Evolutionary conservation across 768 basidiomycete species (phyloP), one percentile per base, ranked within the genome.

Genomic region (Tephrocybe sp.): DNA sequence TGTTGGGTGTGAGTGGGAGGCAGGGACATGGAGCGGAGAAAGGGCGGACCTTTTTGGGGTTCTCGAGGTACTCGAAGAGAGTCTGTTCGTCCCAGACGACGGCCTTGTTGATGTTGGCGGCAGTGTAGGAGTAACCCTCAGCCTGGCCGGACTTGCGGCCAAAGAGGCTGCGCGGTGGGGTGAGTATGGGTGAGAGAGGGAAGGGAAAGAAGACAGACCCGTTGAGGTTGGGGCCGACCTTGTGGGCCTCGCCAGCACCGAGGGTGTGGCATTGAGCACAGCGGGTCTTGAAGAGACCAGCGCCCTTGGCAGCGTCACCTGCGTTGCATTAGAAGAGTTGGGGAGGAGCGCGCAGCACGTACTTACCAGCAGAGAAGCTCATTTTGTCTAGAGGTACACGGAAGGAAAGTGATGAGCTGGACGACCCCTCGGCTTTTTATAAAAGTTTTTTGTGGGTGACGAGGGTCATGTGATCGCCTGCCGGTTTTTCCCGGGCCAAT

Each of bases 51-150:
- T 96, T 96, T 80, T 98, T 98, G 55, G 95, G 95, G 80, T 97
- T 93, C 74, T 93, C 90, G 48, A 94, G 84, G 71, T 94, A 94
- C 52, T 95, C 95, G 68, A 96, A 97, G 33, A 98, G 79, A n/a
- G 93, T 96, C 15, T 85, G 45, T 72, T 92, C 88, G 30, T 78
- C 73, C 95, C 96, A 98, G 26, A 68, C 72, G 54, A 98, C 79
- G 48, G 86, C 94, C 81, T 98, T 98, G 81, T 88, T 94, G 51
- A 97, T 76, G 74, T 98, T 98, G 62, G 95, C 95, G 39, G 92
- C 83, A 44, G 95, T 94, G 77, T 96, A 98, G 2, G 88, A 85
- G 83, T 78, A 98, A 46, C 86, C 88, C 18, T 88, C 85, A 21
- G 77, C 91, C 62, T 89, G 84, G 50, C 96, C 96, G 26, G 92